phyloP scores from a whole-genome alignment of 129 eudicot species.

The Chrysanthemum seticuspe region DNA sequence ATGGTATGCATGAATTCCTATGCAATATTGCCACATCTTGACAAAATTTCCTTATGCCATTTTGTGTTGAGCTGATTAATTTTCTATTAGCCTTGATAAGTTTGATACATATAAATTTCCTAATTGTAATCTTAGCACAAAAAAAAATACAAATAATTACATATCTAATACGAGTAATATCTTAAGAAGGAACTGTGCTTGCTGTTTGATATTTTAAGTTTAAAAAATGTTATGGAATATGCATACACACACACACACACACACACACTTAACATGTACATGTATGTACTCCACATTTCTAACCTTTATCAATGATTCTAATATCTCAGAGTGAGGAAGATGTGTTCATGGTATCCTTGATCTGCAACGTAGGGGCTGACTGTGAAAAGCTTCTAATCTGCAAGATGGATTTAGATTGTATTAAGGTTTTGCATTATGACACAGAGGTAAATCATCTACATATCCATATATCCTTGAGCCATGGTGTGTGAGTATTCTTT shows the following conservation, averaged over 20 bases:
- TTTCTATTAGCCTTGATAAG: no score
- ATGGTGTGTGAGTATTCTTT: background rate
- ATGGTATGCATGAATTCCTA: constrained; percentile 54
- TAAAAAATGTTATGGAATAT: no score
- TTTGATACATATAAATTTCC: no score
- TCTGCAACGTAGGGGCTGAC: constrained; percentile 80
- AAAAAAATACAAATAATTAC: background rate
- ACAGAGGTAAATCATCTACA: constrained; percentile 64
- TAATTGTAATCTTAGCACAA: no score
- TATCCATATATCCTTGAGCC: background rate
- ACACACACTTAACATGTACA: no score
- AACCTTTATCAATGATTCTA: constrained; percentile 7
- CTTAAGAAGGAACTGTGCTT: no score
- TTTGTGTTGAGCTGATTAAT: no score
- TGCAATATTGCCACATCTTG: constrained; percentile 21
- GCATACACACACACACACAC: no score
- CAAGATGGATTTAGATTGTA: constrained; percentile 89
- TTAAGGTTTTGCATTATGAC: constrained; percentile 82
- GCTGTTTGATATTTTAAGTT: no score
- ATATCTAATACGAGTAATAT: no score
- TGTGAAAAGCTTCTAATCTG: constrained; percentile 83
- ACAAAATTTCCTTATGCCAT: background rate
- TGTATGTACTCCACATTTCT: background rate
- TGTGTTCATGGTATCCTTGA: constrained; percentile 86
- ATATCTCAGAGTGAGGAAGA: constrained; percentile 68